Percentiles rank a stretch among this genome's conserved stretches.
Conservation (phyloP, 805 yeast species). For the Saccharomycopsis fibuligera region DNA sequence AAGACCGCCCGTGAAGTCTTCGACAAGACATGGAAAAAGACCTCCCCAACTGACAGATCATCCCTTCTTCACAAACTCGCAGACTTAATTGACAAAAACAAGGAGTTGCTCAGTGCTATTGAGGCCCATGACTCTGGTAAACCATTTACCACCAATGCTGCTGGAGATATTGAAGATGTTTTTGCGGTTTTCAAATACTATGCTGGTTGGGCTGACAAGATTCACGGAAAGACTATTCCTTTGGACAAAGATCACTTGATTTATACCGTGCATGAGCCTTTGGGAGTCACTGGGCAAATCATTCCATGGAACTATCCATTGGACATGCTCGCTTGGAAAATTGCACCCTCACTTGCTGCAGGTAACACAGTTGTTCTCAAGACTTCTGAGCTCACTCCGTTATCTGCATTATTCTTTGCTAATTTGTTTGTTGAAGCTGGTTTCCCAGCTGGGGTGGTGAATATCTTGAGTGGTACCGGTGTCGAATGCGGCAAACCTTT, state of each 20-base stretch:
- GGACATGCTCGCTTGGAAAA: slow-evolving; percentile 45
- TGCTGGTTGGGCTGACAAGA: slow-evolving; percentile 73
- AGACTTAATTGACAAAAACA: slow-evolving; percentile 40
- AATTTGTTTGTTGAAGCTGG: slow-evolving; percentile 39
- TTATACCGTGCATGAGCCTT: slow-evolving; percentile 47
- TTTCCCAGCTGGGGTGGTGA: slow-evolving; percentile 46
- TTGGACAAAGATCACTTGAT: slow-evolving; percentile 49
- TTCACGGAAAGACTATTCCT: slow-evolving; percentile 58
- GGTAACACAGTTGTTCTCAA: slow-evolving; percentile 44
- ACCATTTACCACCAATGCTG: slow-evolving; percentile 45
- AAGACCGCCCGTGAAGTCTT: slow-evolving; percentile 47
- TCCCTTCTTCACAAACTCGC: slow-evolving; percentile 44
- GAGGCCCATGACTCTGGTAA: slow-evolving; percentile 60
- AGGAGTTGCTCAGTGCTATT: slow-evolving; percentile 45
- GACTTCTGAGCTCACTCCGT: slow-evolving; percentile 45
- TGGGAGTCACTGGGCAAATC: slow-evolving; percentile 47
- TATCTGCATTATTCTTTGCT: slow-evolving; percentile 38
- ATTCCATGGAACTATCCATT: slow-evolving; percentile 50
- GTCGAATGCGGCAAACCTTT: slow-evolving; percentile 40
- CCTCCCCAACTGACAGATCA: slow-evolving; percentile 41
- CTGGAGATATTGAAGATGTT: slow-evolving; percentile 52
- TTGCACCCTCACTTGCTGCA: slow-evolving; percentile 41
- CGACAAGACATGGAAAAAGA: slow-evolving; percentile 38
- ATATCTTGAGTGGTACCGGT: slow-evolving; percentile 41
- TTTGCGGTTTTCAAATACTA: slow-evolving; percentile 53